Evolutionary conservation across 306 rosid genomes (phyloP), one percentile per base, ranked within the genome.

Genomic region (Acacia confusa): DNA sequence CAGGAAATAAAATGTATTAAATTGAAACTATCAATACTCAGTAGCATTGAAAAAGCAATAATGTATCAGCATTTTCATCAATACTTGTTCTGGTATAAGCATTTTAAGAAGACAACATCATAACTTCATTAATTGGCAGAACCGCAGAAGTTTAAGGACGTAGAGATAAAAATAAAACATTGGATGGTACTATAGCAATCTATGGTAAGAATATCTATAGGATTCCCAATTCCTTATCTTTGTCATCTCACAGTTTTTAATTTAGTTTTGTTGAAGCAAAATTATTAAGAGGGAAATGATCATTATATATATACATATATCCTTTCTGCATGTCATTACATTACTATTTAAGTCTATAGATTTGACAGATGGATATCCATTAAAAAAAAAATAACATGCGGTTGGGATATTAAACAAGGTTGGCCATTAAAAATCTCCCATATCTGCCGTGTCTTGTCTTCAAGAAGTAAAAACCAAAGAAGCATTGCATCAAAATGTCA

Each of bases 401-500:
- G 24, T 55, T 27, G 9, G 41, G 3, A 45, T 36, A 41, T 10
- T 1, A 27, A 40, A 8, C 9, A 44, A 25, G 20, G 13, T 44
- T 72, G 40, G 28, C 34, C 3, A 20, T 25, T 47, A 25, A 45
- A 45, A 24, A 14, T 5, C 24, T 27, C 57, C 32, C 10, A 73
- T 15, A 43, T 22, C 25, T 13, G 17, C 24, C 8, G 27, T 53
- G 32, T 43, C 38, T 47, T 16, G 53, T 45, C 58, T 57, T 68
- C 63, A 75, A 69, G 48, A 70, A 57, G 81, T 68, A 40, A 79
- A 83, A 48, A 40, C 28, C 6, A 67, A 48, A 34, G 30, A 79
- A 74, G 80, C 53, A 61, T 44, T 75, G 50, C 70, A 40, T 50
- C 77, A 28, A 32, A 74, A 10, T 32, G 27, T 30, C 28, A 19